These are phyloP conservation scores for Pogostemon cablin DNA, from an alignment of 257 asterid species.

Conservation along the genomic window DNA sequence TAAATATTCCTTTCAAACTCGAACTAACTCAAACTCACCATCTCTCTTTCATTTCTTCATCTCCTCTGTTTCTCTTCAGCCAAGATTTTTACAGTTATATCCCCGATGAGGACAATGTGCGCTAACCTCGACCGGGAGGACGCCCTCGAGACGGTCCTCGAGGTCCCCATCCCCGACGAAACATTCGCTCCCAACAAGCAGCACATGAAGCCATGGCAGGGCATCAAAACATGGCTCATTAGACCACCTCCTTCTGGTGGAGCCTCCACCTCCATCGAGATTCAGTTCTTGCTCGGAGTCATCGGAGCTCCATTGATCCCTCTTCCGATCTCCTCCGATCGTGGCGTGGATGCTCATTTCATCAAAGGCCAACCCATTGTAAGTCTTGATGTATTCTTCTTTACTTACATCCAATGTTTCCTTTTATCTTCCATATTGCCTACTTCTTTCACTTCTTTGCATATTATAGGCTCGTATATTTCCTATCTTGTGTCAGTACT, in stretches of 20 bases:
- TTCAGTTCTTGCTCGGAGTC: conserved; percentile 66
- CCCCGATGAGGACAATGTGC: conserved; percentile 62
- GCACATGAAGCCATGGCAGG: conserved; percentile 45
- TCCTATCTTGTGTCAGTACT: no score
- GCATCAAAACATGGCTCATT: conserved; percentile 50
- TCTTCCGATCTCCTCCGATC: conserved; percentile 34
- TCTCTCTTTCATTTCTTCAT: neutral
- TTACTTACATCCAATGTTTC: no score
- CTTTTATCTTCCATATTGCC: no score
- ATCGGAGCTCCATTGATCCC: conserved; percentile 72
- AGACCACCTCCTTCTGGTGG: conserved; percentile 22
- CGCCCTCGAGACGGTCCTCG: conserved; percentile 69
- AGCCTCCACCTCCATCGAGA: conserved; percentile 28
- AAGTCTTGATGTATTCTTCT: conserved; percentile 14
- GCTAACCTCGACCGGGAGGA: conserved; percentile 68
- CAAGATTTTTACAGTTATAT: no score
- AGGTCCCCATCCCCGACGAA: conserved; percentile 77
- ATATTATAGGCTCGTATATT: no score
- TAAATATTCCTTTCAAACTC: neutral
- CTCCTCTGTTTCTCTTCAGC: no score
- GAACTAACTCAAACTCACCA: neutral
- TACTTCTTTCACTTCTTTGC: no score
- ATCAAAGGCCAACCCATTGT: conserved; percentile 61
- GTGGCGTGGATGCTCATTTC: neutral
- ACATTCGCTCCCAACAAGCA: conserved; percentile 41